Conservation (phyloP, 768 basidiomycete species). For the Rhizopogon salebrosus region DNA sequence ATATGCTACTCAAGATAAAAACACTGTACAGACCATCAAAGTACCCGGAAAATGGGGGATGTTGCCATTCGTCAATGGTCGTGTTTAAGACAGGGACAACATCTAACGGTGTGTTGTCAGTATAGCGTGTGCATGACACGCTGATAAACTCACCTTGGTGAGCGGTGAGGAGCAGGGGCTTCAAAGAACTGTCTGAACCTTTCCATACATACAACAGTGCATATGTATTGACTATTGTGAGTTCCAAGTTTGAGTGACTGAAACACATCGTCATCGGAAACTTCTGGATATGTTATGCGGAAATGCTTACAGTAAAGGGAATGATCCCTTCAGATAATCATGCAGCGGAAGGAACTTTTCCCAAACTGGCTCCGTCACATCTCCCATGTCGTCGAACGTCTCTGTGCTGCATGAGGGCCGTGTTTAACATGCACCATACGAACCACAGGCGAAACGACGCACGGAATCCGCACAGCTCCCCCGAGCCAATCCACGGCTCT, state of each 20-base stretch:
- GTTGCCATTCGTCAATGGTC: slow-evolving; percentile 47
- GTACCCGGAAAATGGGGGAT: slow-evolving; percentile 54
- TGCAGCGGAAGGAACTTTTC: slow-evolving; percentile 49
- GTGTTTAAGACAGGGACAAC: slow-evolving; percentile 55
- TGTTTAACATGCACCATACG: background rate
- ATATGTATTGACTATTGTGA: slow-evolving; percentile 63
- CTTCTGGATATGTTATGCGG: background rate
- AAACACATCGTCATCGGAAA: slow-evolving; percentile 25
- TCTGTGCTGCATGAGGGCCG: slow-evolving; percentile 36
- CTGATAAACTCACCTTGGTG: slow-evolving; percentile 46
- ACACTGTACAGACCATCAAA: slow-evolving; percentile 38
- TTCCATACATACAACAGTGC: slow-evolving; percentile 72
- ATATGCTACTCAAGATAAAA: background rate
- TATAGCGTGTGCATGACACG: background rate
- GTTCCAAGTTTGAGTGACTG: slow-evolving; percentile 34
- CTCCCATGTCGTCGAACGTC: slow-evolving; percentile 43
- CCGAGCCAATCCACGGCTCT: slow-evolving; percentile 32
- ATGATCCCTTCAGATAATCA: slow-evolving; percentile 49
- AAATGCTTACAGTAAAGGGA: slow-evolving; percentile 50
- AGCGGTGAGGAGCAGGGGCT: slow-evolving; percentile 64
- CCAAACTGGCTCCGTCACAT: slow-evolving; percentile 49
- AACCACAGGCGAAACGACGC: slow-evolving; percentile 10
- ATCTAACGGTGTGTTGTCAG: slow-evolving; percentile 29
- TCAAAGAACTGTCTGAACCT: slow-evolving; percentile 47
- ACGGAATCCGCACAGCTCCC: slow-evolving; percentile 38